Percentiles rank a stretch among this genome's conserved stretches.
These are phyloP conservation scores for Stygiomarasmius scandens DNA, from an alignment of 1,284 basidiomycete species.

Conservation along the genomic window DNA sequence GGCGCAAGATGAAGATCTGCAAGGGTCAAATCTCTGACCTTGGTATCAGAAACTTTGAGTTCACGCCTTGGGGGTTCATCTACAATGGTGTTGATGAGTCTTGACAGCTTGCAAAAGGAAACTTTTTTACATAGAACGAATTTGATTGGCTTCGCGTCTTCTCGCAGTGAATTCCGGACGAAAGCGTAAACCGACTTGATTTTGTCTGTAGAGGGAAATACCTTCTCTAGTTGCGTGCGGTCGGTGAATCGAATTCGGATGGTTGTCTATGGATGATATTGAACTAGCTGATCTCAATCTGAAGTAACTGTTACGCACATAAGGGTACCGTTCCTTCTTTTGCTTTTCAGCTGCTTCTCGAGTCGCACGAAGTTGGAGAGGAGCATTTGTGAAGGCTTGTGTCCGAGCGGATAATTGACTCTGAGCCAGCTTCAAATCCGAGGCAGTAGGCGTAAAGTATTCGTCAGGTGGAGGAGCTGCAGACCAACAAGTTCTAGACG, in stretches of 20 bases:
- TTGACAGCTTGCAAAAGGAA: not conserved
- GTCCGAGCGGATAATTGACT: conserved; percentile 62
- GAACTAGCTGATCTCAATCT: conserved; percentile 1
- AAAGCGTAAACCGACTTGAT: conserved; percentile 84
- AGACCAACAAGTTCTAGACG: not conserved
- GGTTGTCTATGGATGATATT: conserved; percentile 58
- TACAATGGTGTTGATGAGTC: conserved; percentile 27
- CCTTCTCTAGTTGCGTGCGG: conserved; percentile 79
- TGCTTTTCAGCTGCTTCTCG: conserved; percentile 68
- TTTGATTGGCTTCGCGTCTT: conserved; percentile 73
- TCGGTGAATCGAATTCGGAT: conserved; percentile 84
- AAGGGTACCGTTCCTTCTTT: conserved; percentile 71
- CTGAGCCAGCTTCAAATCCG: conserved; percentile 76
- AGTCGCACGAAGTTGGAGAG: conserved; percentile 69
- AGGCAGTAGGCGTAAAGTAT: conserved; percentile 74
- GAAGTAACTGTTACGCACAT: conserved; percentile 44
- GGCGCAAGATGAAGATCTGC: conserved; percentile 78
- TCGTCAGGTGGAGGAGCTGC: conserved; percentile 56
- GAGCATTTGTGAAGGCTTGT: conserved; percentile 73
- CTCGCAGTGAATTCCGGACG: conserved; percentile 70
- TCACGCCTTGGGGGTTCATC: conserved; percentile 87
- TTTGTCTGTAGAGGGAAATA: conserved; percentile 75
- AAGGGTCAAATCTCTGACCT: conserved; percentile 67
- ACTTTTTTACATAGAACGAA: conserved; percentile 72
- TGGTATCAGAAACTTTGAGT: conserved; percentile 74